These are phyloP conservation scores for Leptomonas seymouri DNA, from an alignment of 208 protist species.

Conservation along the genomic window DNA sequence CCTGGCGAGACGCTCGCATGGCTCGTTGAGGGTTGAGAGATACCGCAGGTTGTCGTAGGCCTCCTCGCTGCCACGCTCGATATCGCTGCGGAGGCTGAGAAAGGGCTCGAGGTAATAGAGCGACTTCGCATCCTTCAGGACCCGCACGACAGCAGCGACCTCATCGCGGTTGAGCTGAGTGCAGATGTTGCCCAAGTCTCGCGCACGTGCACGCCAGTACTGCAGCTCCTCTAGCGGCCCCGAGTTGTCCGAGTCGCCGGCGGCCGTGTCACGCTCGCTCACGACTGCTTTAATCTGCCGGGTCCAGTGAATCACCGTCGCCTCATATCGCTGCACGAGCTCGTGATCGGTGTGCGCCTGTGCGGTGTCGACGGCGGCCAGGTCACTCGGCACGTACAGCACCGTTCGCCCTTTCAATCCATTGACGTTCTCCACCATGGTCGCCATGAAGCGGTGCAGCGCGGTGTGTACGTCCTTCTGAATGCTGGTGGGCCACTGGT, in stretches of 20 bases:
- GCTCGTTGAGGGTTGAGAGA: slow-evolving; percentile 93
- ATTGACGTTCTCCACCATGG: slow-evolving; percentile 95
- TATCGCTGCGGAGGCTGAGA: slow-evolving; percentile 91
- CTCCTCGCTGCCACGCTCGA: slow-evolving; percentile 94
- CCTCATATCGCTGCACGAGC: slow-evolving; percentile 97
- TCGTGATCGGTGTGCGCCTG: slow-evolving; percentile 92
- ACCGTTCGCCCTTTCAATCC: slow-evolving; percentile 95
- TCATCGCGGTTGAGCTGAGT: slow-evolving; percentile 93
- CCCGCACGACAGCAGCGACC: slow-evolving; percentile 90
- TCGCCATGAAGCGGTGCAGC: slow-evolving; percentile 98
- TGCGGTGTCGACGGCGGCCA: slow-evolving; percentile 41
- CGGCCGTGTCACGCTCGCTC: slow-evolving; percentile 63
- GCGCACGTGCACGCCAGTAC: slow-evolving; percentile 95
- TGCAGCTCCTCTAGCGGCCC: slow-evolving; percentile 96
- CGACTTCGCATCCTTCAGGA: slow-evolving; percentile 93
- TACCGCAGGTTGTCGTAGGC: slow-evolving; percentile 97
- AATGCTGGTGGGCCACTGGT: slow-evolving; percentile 95
- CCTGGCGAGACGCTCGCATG: slow-evolving; percentile 89
- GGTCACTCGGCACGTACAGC: slow-evolving; percentile 97
- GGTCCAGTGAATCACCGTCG: slow-evolving; percentile 98
- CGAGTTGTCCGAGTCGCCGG: slow-evolving; percentile 45
- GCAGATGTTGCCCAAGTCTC: slow-evolving; percentile 95
- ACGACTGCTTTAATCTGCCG: slow-evolving; percentile 98
- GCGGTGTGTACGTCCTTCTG: slow-evolving; percentile 95
- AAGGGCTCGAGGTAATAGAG: slow-evolving; percentile 96